Base-by-base conservation (phyloP, 768 basidiomycete genomes). In the Cubamyces lactineus region DNA sequence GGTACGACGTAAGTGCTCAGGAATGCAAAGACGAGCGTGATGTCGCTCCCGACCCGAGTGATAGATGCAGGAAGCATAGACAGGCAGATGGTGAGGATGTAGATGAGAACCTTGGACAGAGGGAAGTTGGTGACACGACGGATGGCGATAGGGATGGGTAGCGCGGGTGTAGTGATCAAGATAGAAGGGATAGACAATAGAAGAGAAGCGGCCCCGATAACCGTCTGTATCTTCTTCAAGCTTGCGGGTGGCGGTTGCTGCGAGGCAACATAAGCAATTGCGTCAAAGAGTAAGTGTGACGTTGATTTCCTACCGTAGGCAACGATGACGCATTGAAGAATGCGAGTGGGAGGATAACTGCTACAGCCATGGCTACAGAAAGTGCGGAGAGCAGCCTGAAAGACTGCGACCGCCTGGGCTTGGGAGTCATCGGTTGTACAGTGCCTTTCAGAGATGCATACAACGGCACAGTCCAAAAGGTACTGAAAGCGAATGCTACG, bases 401-500 rank as follows among this genome's bases (percentile, higher is more conserved):
- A 5, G 86, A 87, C 50, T 78, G 82, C 34, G 78, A 75, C 34
- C 76, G 78, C 13, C 81, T 75, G 51, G 77, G 76, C 73, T 84
- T 86, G 8, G 62, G 57, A 5, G 70, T 70, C 16, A 78, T 63
- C 5, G 78, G 72, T 54, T 76, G 77, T 11, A 73, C 55, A 6
- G 75, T 74, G 26, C 80, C 80, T 59, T 80, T 81, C 54, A 89
- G 72, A 3, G 88, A 84, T 40, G 84, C 78, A 63, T 88, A 89
- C 55, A 91, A 72, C 19, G 87, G 83, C 17, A 90, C 77, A 4
- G 90, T 88, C 61, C 83, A 81, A 6, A 84, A 76, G 1, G 89
- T 85, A 17, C 86, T 80, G 68, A 89, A 91, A 13, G 85, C 77
- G 70, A 91, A 91, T 9, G 84, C 82, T 23, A 79, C 81, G 19